phyloP scores from a whole-genome alignment of 352 stramenopile species.

The Nothophytophthora sp. region DNA sequence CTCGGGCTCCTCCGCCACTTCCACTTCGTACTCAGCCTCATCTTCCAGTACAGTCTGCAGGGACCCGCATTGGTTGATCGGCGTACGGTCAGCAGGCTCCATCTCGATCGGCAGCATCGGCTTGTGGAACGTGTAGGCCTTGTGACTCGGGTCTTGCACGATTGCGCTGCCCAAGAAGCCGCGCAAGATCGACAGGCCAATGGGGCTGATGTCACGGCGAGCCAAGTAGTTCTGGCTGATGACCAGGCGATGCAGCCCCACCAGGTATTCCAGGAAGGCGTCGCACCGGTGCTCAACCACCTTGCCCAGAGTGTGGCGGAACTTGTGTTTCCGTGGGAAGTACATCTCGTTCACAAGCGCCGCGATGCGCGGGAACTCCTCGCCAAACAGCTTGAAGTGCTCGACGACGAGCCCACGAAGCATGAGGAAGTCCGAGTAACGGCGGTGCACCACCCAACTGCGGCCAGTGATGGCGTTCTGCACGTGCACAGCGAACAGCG shows the following conservation, averaged over 20 bases:
- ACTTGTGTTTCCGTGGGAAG: constrained; percentile 73
- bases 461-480: constrained; percentile 74
- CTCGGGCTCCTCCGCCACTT: constrained; percentile 37
- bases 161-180: constrained; percentile 66
- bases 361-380: constrained; percentile 52
- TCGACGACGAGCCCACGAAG: constrained; percentile 48
- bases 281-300: constrained; percentile 65
- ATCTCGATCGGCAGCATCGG: constrained; percentile 51
- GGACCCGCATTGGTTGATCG: constrained; percentile 62
- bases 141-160: constrained; percentile 55
- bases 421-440: constrained; percentile 66
- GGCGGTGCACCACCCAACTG: constrained; percentile 71
- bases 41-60: constrained; percentile 67
- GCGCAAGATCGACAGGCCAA: constrained; percentile 65
- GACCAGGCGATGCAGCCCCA: constrained; percentile 60
- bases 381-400: constrained; percentile 57
- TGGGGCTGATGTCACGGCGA: constrained; percentile 55
- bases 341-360: constrained; percentile 52
- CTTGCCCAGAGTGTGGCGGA: constrained; percentile 49
- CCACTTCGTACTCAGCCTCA: constrained; percentile 40
- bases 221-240: constrained; percentile 61
- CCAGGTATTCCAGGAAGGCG: constrained; percentile 66
- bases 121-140: constrained; percentile 57
- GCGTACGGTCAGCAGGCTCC: constrained; percentile 40
- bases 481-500: constrained; percentile 63